Evolutionary conservation across 257 asterid species (phyloP).

Genomic region (Capsicum pubescens): DNA sequence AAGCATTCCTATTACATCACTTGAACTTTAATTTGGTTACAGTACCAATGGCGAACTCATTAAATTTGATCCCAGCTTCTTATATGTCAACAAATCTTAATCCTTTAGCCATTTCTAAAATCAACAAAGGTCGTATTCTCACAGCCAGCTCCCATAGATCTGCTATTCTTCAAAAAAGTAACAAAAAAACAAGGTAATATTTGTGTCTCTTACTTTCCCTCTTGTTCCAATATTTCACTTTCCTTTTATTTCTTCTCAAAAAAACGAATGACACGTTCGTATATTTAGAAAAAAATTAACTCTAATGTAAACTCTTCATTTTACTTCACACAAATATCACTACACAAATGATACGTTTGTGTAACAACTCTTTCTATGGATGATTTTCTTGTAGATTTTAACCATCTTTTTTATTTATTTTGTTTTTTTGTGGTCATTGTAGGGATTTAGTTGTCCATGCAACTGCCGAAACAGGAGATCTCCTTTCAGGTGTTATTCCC

Average conservation of each 20-base stretch:
- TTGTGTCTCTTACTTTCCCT: background rate
- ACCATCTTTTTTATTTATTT: background rate
- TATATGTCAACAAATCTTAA: background rate
- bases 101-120: background rate
- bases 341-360: too few relatives aligned
- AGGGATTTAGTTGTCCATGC: constrained; percentile 9
- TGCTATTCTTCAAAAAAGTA: background rate
- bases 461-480: constrained; percentile 21
- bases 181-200: background rate
- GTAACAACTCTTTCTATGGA: background rate
- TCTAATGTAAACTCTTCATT: too few relatives aligned
- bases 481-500: constrained; percentile 19
- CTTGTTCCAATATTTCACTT: too few relatives aligned
- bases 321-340: too few relatives aligned
- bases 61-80: background rate
- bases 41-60: background rate
- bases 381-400: background rate
- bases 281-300: too few relatives aligned
- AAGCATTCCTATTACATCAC: background rate
- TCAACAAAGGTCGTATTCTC: background rate
- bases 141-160: background rate
- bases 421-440: background rate
- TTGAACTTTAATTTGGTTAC: background rate
- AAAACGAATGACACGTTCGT: background rate
- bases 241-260: background rate